These are phyloP conservation scores for Melanopsichium pennsylvanicum DNA, from an alignment of 1,284 basidiomycete genomes.

Conservation along the genomic window DNA sequence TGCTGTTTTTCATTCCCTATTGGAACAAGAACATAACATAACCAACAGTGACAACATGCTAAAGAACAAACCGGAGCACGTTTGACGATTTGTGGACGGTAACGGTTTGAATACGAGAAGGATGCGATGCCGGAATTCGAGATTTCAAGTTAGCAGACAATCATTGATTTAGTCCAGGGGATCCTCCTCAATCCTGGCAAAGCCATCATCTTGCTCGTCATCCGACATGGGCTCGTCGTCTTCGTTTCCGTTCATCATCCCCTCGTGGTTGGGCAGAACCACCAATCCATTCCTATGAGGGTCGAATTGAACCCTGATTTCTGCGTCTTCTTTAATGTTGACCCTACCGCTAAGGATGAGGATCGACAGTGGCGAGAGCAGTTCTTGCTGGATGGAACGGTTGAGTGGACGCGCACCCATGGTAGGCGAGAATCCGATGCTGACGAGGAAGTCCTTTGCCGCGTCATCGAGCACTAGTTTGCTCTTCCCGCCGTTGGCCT, in stretches of 20 bases:
- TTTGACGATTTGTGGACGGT: no score
- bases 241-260: slow-evolving; percentile 30
- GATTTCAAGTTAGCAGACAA: no score
- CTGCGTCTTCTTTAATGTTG: slow-evolving; percentile 81
- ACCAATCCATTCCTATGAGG: slow-evolving; percentile 80
- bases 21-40: no score
- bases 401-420: slow-evolving; percentile 82
- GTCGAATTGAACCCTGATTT: slow-evolving; percentile 80
- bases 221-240: slow-evolving; percentile 58
- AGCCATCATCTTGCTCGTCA: slow-evolving; percentile 55
- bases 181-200: slow-evolving; percentile 46
- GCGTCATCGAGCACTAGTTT: slow-evolving; percentile 77
- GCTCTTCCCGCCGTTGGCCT: slow-evolving; percentile 78
- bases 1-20: no score
- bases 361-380: slow-evolving; percentile 89
- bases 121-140: no score
- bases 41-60: no score
- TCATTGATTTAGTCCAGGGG: slow-evolving; percentile 42
- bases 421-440: slow-evolving; percentile 69
- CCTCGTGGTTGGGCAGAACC: slow-evolving; percentile 83
- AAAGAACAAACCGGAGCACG: no score
- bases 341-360: slow-evolving; percentile 85
- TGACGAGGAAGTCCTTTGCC: slow-evolving; percentile 79
- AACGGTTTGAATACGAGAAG: no score
- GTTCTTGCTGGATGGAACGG: slow-evolving; percentile 87